Base-by-base conservation (phyloP, 768 basidiomycete genomes). In the Leucocoprinus birnbaumii region DNA sequence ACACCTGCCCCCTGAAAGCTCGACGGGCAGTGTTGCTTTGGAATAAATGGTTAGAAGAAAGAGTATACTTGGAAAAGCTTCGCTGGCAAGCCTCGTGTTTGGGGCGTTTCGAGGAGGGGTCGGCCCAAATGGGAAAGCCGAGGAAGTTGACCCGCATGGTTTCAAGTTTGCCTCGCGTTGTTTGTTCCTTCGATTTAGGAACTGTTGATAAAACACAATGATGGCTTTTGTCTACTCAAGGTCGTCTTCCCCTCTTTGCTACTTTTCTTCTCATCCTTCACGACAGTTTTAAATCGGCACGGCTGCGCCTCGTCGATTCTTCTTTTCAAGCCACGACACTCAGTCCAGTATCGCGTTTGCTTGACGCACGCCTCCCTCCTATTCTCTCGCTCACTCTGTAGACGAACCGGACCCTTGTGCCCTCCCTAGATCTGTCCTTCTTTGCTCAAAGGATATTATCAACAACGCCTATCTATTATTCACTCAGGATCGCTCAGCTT, bases 111-210 rank as follows among this genome's bases (percentile, higher is more conserved):
- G 13, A 11, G 27, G 41, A 27, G 41, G 31, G 6, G 31, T 31
- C 31, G 31, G 31, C 31, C 31, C 22, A 27, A 19, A 7, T 22
- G 24, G 42, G 25, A 16, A 18, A 41, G 19, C 35, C 26, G 44
- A 44, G 44, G 44, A 45, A 53, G 52, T 22, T 24, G n/a, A n/a
- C 44, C 51, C 51, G 21, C 51, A 25, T 45, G 52, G 52, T 38
- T 38, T n/a, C 16, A 38, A 38, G 38, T 38, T 24, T 38, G 52
- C 52, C 52, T 53, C 52, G 44, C 52, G 34, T 53, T 53, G 37
- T 53, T 53, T 53, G 52, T 47, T 38, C 52, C 42, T 21, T 41
- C 40, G 18, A 19, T 14, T 14, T 19, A 19, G 40, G 13, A 14
- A 25, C 51, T 53, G 34, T 44, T 35, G 42, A 53, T 53, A 53